Percentiles rank a stretch among this genome's conserved stretches.
These are phyloP conservation scores for Cerrena zonata DNA, from an alignment of 1,284 basidiomycete species.

Conservation along the genomic window DNA sequence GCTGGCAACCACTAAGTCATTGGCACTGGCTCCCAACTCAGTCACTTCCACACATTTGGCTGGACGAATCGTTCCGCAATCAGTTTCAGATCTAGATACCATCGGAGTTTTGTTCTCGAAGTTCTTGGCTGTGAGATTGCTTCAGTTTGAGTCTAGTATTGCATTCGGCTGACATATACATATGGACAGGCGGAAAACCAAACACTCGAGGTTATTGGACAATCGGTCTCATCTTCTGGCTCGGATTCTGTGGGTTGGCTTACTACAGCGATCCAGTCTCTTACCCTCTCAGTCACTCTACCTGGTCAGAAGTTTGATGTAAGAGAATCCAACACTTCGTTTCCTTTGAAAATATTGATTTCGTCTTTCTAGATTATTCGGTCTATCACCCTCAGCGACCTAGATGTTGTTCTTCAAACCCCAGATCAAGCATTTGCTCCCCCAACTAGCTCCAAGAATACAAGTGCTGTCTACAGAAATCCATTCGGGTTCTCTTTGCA, in stretches of 20 bases:
- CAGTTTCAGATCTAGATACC: slow-evolving; percentile 44
- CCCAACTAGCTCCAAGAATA: slow-evolving; percentile 53
- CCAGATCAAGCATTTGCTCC: slow-evolving; percentile 54
- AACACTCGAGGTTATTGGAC: slow-evolving; percentile 56
- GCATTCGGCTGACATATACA: no score
- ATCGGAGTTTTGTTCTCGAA: slow-evolving; percentile 65
- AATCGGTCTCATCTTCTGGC: slow-evolving; percentile 56
- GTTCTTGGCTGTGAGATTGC: slow-evolving; percentile 45
- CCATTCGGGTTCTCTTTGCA: slow-evolving; percentile 75
- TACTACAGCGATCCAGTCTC: slow-evolving; percentile 63
- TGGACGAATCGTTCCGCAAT: slow-evolving; percentile 62
- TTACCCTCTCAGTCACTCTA: slow-evolving; percentile 57
- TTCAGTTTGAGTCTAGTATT: neutral
- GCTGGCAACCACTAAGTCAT: neutral
- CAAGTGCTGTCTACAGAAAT: slow-evolving; percentile 66
- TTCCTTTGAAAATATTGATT: neutral
- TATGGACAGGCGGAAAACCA: slow-evolving; percentile 41
- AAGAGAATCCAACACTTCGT: slow-evolving; percentile 10
- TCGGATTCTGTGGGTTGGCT: slow-evolving; percentile 56
- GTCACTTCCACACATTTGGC: slow-evolving; percentile 35
- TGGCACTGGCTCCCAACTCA: neutral
- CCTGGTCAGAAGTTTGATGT: slow-evolving; percentile 59
- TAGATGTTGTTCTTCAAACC: slow-evolving; percentile 41
- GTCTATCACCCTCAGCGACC: slow-evolving; percentile 59
- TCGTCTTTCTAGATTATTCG: slow-evolving; percentile 48